These are phyloP conservation scores for Biscogniauxia sp. DNA, from an alignment of 2,329 filamentous ascomycete species.

Conservation along the genomic window DNA sequence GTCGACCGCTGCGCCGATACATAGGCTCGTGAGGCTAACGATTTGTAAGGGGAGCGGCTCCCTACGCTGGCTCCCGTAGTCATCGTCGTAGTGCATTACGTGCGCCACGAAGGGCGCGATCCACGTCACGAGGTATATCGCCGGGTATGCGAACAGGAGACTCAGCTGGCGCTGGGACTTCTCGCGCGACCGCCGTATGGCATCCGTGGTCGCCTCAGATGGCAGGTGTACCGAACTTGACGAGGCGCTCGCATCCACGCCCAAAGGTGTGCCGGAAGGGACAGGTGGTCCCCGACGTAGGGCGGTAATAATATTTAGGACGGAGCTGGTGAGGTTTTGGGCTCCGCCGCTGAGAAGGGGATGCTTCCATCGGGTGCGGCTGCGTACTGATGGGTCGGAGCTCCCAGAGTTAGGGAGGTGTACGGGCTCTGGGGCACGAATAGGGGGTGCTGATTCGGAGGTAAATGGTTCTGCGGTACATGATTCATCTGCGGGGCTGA, in stretches of 20 bases:
- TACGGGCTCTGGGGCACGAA: slow-evolving; percentile 8
- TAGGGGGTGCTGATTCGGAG: background rate
- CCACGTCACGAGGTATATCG: slow-evolving; percentile 72
- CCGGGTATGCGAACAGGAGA: slow-evolving; percentile 72
- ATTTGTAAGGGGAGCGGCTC: slow-evolving; percentile 57
- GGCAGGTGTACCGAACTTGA: slow-evolving; percentile 18
- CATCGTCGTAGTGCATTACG: slow-evolving; percentile 53
- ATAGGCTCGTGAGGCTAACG: slow-evolving; percentile 56
- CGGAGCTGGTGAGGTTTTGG: slow-evolving; percentile 10
- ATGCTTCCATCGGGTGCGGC: slow-evolving; percentile 9
- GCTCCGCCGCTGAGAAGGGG: slow-evolving; percentile 5
- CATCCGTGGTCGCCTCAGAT: slow-evolving; percentile 28
- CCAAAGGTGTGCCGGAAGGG: background rate
- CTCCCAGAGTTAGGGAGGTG: slow-evolving; percentile 1
- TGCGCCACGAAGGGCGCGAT: slow-evolving; percentile 67
- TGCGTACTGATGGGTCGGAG: slow-evolving; percentile 5
- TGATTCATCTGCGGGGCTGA: slow-evolving; percentile 12
- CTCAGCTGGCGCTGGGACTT: slow-evolving; percentile 67
- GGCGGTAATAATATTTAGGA: slow-evolving; percentile 13
- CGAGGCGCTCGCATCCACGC: slow-evolving; percentile 1
- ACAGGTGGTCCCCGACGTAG: slow-evolving; percentile 11
- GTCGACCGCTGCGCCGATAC: slow-evolving; percentile 66
- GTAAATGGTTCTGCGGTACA: background rate
- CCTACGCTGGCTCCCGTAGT: slow-evolving; percentile 7
- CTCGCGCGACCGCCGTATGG: slow-evolving; percentile 42